These are phyloP conservation scores for Tolypocladium tropicale DNA, from an alignment of 2,329 filamentous ascomycete species.

Conservation along the genomic window DNA sequence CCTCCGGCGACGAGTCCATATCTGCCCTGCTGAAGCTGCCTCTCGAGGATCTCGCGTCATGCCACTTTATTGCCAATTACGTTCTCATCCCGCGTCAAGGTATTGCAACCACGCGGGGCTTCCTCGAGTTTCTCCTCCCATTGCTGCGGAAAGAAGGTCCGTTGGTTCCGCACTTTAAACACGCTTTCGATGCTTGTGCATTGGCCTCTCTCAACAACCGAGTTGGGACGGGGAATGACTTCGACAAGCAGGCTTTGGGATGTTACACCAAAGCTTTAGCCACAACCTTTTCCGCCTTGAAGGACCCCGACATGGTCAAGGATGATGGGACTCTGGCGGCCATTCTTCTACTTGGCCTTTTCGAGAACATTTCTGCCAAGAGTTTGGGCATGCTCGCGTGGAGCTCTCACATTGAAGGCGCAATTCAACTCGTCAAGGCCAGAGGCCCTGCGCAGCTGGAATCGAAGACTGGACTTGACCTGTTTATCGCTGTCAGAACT, in stretches of 20 bases:
- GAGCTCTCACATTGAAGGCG: constrained; percentile 53
- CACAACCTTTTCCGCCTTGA: constrained; percentile 39
- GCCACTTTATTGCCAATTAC: constrained; percentile 51
- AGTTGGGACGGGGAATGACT: constrained; percentile 18
- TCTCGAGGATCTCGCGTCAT: constrained; percentile 42
- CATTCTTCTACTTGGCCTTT: constrained; percentile 47
- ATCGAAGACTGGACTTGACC: constrained; percentile 38
- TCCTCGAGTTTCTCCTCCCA: constrained; percentile 47
- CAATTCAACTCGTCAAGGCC: constrained; percentile 46
- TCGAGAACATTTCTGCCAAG: constrained; percentile 48
- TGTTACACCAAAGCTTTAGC: constrained; percentile 45
- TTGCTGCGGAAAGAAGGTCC: constrained; percentile 34
- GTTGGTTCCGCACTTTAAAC: constrained; percentile 34
- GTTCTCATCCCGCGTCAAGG: constrained; percentile 40
- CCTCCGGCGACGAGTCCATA: constrained; percentile 9
- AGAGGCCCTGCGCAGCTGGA: constrained; percentile 43
- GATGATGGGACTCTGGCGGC: constrained; percentile 47
- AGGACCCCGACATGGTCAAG: constrained; percentile 34
- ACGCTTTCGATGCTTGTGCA: constrained; percentile 49
- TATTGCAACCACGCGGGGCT: constrained; percentile 32
- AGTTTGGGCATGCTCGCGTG: constrained; percentile 44
- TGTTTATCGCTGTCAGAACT: constrained; percentile 48
- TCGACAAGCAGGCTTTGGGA: constrained; percentile 28
- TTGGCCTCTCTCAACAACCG: constrained; percentile 46
- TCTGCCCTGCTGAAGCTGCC: constrained; percentile 28